These are phyloP conservation scores for Pichia sp. DNA, from an alignment of 1,139 yeast genomes.

Conservation along the genomic window DNA sequence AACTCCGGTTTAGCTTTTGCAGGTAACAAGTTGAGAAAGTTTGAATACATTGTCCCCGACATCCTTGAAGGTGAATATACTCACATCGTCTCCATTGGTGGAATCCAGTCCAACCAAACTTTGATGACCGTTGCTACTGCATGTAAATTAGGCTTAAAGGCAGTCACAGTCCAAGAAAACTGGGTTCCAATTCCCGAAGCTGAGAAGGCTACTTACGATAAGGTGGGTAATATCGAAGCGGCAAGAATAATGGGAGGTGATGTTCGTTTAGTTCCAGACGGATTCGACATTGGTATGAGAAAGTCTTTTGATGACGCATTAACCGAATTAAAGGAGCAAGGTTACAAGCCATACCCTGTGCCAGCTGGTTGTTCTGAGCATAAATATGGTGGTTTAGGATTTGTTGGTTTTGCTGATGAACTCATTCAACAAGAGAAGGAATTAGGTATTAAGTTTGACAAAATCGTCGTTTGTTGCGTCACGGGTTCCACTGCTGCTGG, in stretches of 20 bases:
- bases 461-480: conserved; percentile 28
- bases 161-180: conserved; percentile 29
- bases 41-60: conserved; percentile 29
- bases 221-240: conserved; percentile 29
- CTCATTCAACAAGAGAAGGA: conserved; percentile 27
- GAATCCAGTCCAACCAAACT: conserved; percentile 29
- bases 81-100: conserved; percentile 29
- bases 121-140: conserved; percentile 30
- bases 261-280: conserved; percentile 27
- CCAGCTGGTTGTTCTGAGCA: conserved; percentile 31
- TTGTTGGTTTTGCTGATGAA: conserved; percentile 29
- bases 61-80: conserved; percentile 28
- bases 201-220: conserved; percentile 25
- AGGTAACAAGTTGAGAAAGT: conserved; percentile 28
- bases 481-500: conserved; percentile 30
- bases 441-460: conserved; percentile 27
- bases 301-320: conserved; percentile 27
- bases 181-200: conserved; percentile 30
- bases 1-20: conserved; percentile 30
- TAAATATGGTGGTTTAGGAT: conserved; percentile 28
- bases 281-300: conserved; percentile 29
- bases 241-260: conserved; percentile 30
- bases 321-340: conserved; percentile 19
- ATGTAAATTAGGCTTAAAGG: conserved; percentile 28
- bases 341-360: conserved; percentile 27